Percentiles rank a stretch among this genome's conserved stretches.
These are phyloP conservation scores for Phalaenopsis hybrid DNA, from an alignment of 116 monocot genomes.

Conservation along the genomic window DNA sequence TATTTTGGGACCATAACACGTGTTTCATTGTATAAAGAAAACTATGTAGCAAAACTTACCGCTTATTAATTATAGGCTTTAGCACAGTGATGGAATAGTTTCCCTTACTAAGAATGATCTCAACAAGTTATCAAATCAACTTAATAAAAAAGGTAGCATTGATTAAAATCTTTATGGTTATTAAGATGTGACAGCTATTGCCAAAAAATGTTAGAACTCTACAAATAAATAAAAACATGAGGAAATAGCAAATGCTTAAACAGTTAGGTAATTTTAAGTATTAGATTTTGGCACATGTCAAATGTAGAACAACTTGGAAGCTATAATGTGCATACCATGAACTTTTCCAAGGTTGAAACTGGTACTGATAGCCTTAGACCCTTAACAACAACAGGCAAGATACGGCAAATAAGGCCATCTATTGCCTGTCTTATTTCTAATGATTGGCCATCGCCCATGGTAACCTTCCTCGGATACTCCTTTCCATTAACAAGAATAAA, in stretches of 20 bases:
- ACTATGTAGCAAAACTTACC: not conserved
- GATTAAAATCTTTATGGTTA: not conserved
- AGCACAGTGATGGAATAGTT: not conserved
- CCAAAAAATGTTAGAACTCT: not conserved
- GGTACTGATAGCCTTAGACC: constrained; percentile 50
- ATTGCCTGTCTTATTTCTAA: constrained; percentile 72
- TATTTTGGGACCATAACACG: not conserved
- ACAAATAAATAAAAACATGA: not conserved
- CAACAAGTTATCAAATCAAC: not conserved
- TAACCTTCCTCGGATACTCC: constrained; percentile 65
- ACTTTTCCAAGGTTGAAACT: constrained; percentile 71
- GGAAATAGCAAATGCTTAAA: not conserved
- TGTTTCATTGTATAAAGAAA: not conserved
- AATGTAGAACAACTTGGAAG: not conserved
- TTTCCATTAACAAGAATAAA: constrained; percentile 58
- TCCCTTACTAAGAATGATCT: not conserved
- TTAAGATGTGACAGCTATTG: not conserved
- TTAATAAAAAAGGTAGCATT: not conserved
- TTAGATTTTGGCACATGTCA: not conserved
- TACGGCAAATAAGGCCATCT: constrained; percentile 61
- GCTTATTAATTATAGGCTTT: not conserved
- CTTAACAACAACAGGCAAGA: constrained; percentile 48
- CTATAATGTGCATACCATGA: constrained; percentile 40
- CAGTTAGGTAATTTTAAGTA: not conserved
- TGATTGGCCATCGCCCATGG: constrained; percentile 56